Evolutionary conservation across 78 protist species (phyloP).

Genomic region (Dictyostelium brefeldianum): DNA sequence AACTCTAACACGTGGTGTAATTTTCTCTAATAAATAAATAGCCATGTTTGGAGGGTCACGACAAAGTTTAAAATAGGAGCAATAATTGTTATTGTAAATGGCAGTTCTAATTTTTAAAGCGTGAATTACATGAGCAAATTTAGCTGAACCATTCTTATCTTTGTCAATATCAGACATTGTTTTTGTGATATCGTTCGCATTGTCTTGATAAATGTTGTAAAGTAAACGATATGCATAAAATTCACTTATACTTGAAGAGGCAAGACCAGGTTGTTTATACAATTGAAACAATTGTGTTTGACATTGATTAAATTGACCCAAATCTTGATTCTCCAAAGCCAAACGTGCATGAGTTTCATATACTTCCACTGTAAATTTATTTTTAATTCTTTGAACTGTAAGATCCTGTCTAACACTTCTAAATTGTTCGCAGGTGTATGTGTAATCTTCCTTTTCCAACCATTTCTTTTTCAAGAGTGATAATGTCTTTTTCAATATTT

Average conservation of each 20-base stretch:
- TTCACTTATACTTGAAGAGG: constrained; percentile 38
- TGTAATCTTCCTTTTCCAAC: constrained; percentile 66
- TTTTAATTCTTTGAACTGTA: constrained; percentile 81
- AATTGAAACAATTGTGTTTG: constrained; percentile 89
- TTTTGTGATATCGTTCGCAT: constrained; percentile 60
- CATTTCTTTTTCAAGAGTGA: constrained; percentile 40
- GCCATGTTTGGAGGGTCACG: constrained; percentile 59
- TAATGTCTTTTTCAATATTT: constrained; percentile 35
- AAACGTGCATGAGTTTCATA: constrained; percentile 92
- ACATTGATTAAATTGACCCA: constrained; percentile 92
- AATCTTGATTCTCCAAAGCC: constrained; percentile 85
- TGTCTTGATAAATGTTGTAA: constrained; percentile 60
- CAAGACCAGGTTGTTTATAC: constrained; percentile 34
- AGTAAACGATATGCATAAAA: constrained; percentile 84
- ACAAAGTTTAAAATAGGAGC: constrained; percentile 42
- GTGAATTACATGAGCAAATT: constrained; percentile 26
- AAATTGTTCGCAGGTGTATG: constrained; percentile 89
- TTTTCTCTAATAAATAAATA: constrained; percentile 44
- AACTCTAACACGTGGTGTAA: constrained; percentile 67
- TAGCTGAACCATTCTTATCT: not conserved
- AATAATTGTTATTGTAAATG: constrained; percentile 41
- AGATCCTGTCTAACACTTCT: constrained; percentile 92
- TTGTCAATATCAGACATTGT: constrained; percentile 51
- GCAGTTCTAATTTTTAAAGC: constrained; percentile 72
- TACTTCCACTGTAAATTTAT: constrained; percentile 87